Evolutionary conservation across 2,329 filamentous ascomycete genomes (phyloP), one percentile per base, ranked within the genome.

Genomic region (Escovopsis sp.): DNA sequence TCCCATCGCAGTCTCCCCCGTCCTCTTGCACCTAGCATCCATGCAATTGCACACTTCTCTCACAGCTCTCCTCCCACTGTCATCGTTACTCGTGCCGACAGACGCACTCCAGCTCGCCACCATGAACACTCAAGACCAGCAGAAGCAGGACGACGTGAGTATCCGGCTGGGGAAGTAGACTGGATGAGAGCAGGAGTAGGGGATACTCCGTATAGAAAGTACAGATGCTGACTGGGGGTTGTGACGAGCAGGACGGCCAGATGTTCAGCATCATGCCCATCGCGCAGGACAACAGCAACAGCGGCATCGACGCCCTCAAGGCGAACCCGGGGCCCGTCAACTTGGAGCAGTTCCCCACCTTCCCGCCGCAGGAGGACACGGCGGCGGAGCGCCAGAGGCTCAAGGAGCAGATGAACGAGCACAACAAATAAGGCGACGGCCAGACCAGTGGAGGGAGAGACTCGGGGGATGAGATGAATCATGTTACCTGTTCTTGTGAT

Each of bases 361-460:
- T 74, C 58, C 64, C 65, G 13, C 56, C 56, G 25, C 51, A 67
- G 34, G 71, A 77, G 58, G 74, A 72, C 13, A 72, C 68, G 39
- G 79, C 78, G 57, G 77, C 80, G 52, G 79, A 84, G 48, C 69
- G 78, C 36, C 61, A 67, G 48, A 73, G 68, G 11, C 76, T 72
- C 53, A 75, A 73, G 41, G 61, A 74, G 52, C 72, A 71, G 48
- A 47, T 84, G 54, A 83, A 83, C 63, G 73, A 79, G 19, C n/a
- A n/a, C n/a, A n/a, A n/a, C n/a, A n/a, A n/a, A n/a, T n/a, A n/a
- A n/a, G n/a, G n/a, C n/a, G n/a, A n/a, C n/a, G n/a, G n/a, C n/a
- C n/a, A n/a, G n/a, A n/a, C n/a, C n/a, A n/a, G n/a, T n/a, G n/a
- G 9, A 21, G 9, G 5, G 19, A 21, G 19, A 21, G 19, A 21